phyloP scores from a whole-genome alignment of 306 rosid species.

The Casuarina equisetifolia region DNA sequence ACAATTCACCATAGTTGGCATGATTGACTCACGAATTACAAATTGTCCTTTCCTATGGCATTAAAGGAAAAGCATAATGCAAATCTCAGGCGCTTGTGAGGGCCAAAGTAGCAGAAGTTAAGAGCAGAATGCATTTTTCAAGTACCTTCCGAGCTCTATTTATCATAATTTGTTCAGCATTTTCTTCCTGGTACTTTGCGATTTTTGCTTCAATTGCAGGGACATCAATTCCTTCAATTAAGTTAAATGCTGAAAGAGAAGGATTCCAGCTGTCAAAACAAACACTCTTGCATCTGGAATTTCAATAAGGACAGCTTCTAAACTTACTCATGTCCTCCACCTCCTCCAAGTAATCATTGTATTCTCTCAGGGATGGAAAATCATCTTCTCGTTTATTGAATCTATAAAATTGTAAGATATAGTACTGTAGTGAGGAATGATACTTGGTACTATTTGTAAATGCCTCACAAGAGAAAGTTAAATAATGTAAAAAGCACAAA shows the following conservation, averaged over 20 bases:
- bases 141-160: constrained; percentile 87
- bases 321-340: constrained; percentile 90
- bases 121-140: background rate
- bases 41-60: background rate
- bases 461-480: background rate
- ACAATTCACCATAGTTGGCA: background rate
- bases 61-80: background rate
- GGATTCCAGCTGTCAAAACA: constrained; percentile 16
- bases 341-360: constrained; percentile 94
- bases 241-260: constrained; percentile 57
- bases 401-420: constrained; percentile 34
- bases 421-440: background rate
- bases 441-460: background rate
- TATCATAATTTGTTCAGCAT: constrained; percentile 82
- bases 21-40: background rate
- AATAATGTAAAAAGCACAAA: background rate
- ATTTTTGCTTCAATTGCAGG: constrained; percentile 69
- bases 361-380: constrained; percentile 73
- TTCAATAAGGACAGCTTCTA: background rate
- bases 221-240: constrained; percentile 76
- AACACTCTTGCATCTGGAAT: constrained; percentile 8
- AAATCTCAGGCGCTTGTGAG: background rate
- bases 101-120: constrained; percentile 1
- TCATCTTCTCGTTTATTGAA: constrained; percentile 89
- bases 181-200: constrained; percentile 78